phyloP scores from a whole-genome alignment of 495 filamentous ascomycete species.

The Aspergillus mulundensis region DNA sequence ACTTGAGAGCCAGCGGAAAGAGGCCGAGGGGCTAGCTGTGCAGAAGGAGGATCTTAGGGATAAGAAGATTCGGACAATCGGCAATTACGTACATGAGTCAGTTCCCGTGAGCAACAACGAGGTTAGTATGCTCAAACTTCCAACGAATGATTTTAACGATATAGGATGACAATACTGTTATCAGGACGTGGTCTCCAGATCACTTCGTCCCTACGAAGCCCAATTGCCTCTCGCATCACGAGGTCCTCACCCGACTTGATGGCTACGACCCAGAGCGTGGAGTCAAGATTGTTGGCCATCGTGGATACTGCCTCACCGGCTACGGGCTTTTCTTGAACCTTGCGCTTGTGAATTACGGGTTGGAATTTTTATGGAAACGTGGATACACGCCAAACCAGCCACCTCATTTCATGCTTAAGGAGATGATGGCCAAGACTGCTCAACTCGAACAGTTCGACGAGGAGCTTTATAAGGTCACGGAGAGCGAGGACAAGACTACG shows the following conservation, averaged over 20 bases:
- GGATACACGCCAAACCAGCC: slow-evolving; percentile 87
- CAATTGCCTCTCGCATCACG: slow-evolving; percentile 83
- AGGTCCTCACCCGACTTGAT: slow-evolving; percentile 81
- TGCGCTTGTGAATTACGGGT: slow-evolving; percentile 87
- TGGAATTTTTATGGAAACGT: slow-evolving; percentile 75
- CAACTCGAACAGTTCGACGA: slow-evolving; percentile 98
- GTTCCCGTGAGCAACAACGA: slow-evolving; percentile 92
- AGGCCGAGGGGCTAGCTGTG: slow-evolving; percentile 63
- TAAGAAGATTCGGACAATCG: slow-evolving; percentile 76
- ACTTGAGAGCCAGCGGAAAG: slow-evolving; percentile 76
- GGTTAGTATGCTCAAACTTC: slow-evolving; percentile 31
- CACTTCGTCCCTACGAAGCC: slow-evolving; percentile 65
- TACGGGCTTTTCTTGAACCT: slow-evolving; percentile 94
- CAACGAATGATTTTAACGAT: slow-evolving; percentile 60
- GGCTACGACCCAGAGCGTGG: slow-evolving; percentile 93
- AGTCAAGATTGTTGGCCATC: slow-evolving; percentile 90
- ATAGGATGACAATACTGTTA: slow-evolving; percentile 74
- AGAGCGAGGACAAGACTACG: slow-evolving; percentile 68
- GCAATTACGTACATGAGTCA: slow-evolving; percentile 89
- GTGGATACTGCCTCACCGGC: slow-evolving; percentile 85
- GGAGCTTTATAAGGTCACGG: slow-evolving; percentile 93
- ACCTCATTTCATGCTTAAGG: slow-evolving; percentile 92
- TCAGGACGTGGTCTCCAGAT: slow-evolving; percentile 75
- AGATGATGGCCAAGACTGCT: slow-evolving; percentile 98
- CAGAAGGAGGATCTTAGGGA: slow-evolving; percentile 71